Evolutionary conservation across 805 yeast genomes (phyloP).

Genomic region (Kuraishia piskuri): DNA sequence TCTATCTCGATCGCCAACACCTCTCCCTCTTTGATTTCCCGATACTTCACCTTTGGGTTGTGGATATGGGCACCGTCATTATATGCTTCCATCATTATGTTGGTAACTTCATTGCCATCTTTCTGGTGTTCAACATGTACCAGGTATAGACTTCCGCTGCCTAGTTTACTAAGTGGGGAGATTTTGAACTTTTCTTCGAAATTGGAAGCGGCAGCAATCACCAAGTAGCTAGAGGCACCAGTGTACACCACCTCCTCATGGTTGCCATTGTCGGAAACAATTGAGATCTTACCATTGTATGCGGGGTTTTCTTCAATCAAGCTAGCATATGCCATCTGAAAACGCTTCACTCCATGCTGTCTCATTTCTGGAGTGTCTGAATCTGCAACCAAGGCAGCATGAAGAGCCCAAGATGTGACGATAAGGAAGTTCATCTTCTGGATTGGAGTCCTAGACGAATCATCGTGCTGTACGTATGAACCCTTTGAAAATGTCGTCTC

Average conservation of each 20-base stretch:
- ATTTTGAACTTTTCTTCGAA: constrained; percentile 57
- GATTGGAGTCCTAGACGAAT: constrained; percentile 1
- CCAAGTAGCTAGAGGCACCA: constrained; percentile 50
- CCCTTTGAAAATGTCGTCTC: constrained; percentile 32
- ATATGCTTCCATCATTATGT: constrained; percentile 51
- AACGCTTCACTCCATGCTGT: constrained; percentile 55
- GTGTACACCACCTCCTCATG: constrained; percentile 7
- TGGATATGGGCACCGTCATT: constrained; percentile 44
- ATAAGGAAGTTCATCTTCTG: constrained; percentile 34
- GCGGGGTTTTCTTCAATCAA: constrained; percentile 41
- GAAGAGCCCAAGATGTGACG: constrained; percentile 80
- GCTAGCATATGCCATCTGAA: constrained; percentile 55
- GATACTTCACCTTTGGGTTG: constrained; percentile 40
- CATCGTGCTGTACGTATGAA: constrained; percentile 21
- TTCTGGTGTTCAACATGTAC: constrained; percentile 32
- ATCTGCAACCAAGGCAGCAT: constrained; percentile 77
- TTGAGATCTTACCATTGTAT: constrained; percentile 33
- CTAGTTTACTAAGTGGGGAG: constrained; percentile 48
- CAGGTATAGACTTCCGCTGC: constrained; percentile 32
- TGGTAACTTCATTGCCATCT: constrained; percentile 30
- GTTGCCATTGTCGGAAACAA: neutral
- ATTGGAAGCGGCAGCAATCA: constrained; percentile 43
- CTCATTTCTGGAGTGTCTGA: constrained; percentile 65
- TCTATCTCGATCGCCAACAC: constrained; percentile 15
- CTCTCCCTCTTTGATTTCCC: constrained; percentile 15